Evolutionary conservation across 345 rosid genomes (phyloP).

Genomic region (Aquilaria yunnanensis): DNA sequence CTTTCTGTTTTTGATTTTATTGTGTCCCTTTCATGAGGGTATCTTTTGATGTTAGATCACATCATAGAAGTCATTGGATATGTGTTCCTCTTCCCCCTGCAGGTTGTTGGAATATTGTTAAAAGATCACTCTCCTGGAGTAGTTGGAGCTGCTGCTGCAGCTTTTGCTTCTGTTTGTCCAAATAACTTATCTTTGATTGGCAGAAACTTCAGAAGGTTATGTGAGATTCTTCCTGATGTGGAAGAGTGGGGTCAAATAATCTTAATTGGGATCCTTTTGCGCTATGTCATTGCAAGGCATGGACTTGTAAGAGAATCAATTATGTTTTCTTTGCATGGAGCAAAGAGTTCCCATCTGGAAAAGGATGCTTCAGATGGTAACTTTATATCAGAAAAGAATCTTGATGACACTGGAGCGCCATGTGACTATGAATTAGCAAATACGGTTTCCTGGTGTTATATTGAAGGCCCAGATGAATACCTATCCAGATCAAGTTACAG

Average conservation of each 20-base stretch:
- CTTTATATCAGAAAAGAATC: constrained; percentile 28
- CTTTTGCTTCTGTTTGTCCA: constrained; percentile 85
- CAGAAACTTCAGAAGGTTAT: constrained; percentile 62
- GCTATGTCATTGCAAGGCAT: constrained; percentile 71
- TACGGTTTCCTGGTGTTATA: constrained; percentile 60
- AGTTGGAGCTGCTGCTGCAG: constrained; percentile 95
- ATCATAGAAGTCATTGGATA: not conserved
- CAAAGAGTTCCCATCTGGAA: constrained; percentile 34
- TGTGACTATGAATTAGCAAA: constrained; percentile 39
- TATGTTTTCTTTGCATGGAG: constrained; percentile 56
- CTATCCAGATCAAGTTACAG: constrained; percentile 50
- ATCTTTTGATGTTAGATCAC: constrained; percentile 6
- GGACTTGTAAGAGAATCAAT: constrained; percentile 89
- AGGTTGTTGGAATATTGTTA: constrained; percentile 78
- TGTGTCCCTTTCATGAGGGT: not conserved
- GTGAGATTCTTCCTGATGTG: constrained; percentile 92
- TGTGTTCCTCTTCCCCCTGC: constrained; percentile 21
- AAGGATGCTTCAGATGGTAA: constrained; percentile 34
- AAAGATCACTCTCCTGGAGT: constrained; percentile 87
- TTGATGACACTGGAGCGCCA: constrained; percentile 19
- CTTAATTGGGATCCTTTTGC: constrained; percentile 72
- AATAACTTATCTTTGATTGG: constrained; percentile 66
- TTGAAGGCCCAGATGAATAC: constrained; percentile 93
- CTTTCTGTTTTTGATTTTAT: too few species aligned
- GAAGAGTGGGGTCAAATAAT: constrained; percentile 99